Base-by-base conservation (phyloP, 768 basidiomycete genomes). In the Asterophora lycoperdoides region DNA sequence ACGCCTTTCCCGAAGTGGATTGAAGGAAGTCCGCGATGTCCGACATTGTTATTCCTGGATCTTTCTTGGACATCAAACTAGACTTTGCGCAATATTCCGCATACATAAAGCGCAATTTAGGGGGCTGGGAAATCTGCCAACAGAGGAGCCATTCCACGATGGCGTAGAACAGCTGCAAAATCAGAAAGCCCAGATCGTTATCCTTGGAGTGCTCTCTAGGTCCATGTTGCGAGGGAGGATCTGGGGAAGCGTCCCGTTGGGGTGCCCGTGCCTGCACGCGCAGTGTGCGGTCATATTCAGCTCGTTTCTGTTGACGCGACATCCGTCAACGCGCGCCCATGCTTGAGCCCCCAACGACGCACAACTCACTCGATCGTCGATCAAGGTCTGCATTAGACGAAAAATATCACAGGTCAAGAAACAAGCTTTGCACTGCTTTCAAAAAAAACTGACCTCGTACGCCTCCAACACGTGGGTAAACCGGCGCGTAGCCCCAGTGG, bases 391-490 rank as follows among this genome's bases (percentile, higher is more conserved):
- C 6, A 44, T 20, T 10, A 7, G 13, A 13, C 13, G 13, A 42
- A 9, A 20, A 10, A 2, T 5, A 26, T 4, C 1, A n/a, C n/a
- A n/a, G n/a, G n/a, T n/a, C n/a, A n/a, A n/a, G n/a, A n/a, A n/a
- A n/a, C n/a, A n/a, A n/a, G n/a, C n/a, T n/a, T n/a, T n/a, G n/a
- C n/a, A 19, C n/a, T 9, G 14, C 13, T 5, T 18, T 17, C 23
- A 17, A 8, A 29, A 15, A 4, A 19, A 18, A 37, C 23, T 15
- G n/a, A 58, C 87, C 72, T 91, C 87, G 57, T 89, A 91, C 2
- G 89, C 89, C 52, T 86, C 81, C 54, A 88, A 84, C 2, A 92
- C 70, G 15, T 73, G 69, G 0, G 81, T 79, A 56, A 91, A 92
- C 15, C 83, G 70, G 55, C 77, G 70, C 1, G 84, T 88, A 0